phyloP scores from a whole-genome alignment of 495 filamentous ascomycete species.

The Tuber brumale region DNA sequence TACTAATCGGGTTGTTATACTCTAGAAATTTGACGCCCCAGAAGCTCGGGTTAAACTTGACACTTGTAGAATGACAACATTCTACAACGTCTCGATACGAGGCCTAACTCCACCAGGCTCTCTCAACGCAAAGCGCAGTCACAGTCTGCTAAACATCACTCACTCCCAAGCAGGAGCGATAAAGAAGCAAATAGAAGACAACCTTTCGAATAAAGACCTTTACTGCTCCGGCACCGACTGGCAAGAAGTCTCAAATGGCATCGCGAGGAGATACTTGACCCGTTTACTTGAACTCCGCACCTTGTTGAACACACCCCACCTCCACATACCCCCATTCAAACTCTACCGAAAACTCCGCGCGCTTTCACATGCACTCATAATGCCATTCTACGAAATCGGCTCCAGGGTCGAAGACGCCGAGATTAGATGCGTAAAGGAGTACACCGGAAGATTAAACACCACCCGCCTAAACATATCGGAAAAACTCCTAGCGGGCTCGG shows the following conservation, averaged over 20 bases:
- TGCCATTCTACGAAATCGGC: slow-evolving; percentile 19
- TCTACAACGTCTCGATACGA: slow-evolving; percentile 14
- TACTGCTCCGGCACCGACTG: slow-evolving; percentile 27
- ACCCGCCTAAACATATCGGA: slow-evolving; percentile 10
- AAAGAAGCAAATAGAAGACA: slow-evolving; percentile 15
- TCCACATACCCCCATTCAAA: neutral
- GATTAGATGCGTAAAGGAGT: slow-evolving; percentile 18
- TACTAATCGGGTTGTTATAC: neutral
- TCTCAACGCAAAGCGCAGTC: slow-evolving; percentile 11
- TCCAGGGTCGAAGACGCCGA: slow-evolving; percentile 1
- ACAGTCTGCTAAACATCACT: slow-evolving; percentile 14
- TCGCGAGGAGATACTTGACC: slow-evolving; percentile 18
- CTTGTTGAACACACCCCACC: neutral
- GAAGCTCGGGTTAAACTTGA: slow-evolving; percentile 20
- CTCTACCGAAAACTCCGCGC: neutral
- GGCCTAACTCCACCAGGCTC: slow-evolving; percentile 8
- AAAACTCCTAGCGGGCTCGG: slow-evolving; percentile 9
- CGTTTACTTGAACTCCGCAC: slow-evolving; percentile 14
- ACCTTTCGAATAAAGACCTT: neutral
- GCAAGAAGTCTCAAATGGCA: slow-evolving; percentile 13
- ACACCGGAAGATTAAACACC: slow-evolving; percentile 10
- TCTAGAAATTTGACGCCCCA: slow-evolving; percentile 13
- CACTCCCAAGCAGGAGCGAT: slow-evolving; percentile 11
- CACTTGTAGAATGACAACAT: slow-evolving; percentile 23
- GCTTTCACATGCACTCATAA: slow-evolving; percentile 12